Base-by-base conservation (phyloP, 495 filamentous ascomycete species). In the Cercophora newfieldiana region DNA sequence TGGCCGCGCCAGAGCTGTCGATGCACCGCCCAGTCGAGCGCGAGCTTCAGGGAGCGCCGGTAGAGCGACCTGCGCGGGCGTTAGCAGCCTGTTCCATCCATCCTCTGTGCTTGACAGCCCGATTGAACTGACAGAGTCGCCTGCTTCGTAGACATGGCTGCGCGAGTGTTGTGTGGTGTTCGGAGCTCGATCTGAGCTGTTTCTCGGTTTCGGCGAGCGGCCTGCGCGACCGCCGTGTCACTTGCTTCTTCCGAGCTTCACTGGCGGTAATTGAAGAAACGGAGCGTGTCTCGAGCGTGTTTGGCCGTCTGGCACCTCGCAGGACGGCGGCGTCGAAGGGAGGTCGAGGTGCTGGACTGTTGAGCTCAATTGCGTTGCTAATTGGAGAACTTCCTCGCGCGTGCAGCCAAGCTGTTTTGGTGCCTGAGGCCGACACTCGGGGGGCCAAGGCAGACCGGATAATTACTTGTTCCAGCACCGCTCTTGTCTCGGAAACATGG, bases 1-100 rank as follows among this genome's bases (percentile, higher is more conserved):
- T 97, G 94, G 61, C 93, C 91, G 66, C 96, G 88, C 94, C 96
- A 99, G 68, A 97, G 78, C 68, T 89, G 85, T 63, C 96, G 87
- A 69, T 97, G 91, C 65, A 97, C 91, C 63, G 91, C 83, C 96
- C 95, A 99, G 82, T 96, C 92, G 68, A 97, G 90, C 18, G 95
- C 85, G 64, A 96, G 87, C 85, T 97, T 98, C 72, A 98, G 79
- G 21, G 91, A 92, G 65, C 93, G 92, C 67, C 95, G 89, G 78
- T 99, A 98, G 50, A 99, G 89, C 33, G 91, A 93, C 66, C 96
- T 98, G 74, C 4, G 22, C 7, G 10, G 10, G 28, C 51, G 61
- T 74, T 29, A 74, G 70, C 61, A 63, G 5, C 14, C 26, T 53
- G 33, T 22, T 33, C 47, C 61, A 31, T 37, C 49, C 2, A 2